A percentile compares a stretch with the other conserved stretches of the same genome.
Conservation (phyloP, 1,139 yeast species). For the Blastobotrys ciferrii region DNA sequence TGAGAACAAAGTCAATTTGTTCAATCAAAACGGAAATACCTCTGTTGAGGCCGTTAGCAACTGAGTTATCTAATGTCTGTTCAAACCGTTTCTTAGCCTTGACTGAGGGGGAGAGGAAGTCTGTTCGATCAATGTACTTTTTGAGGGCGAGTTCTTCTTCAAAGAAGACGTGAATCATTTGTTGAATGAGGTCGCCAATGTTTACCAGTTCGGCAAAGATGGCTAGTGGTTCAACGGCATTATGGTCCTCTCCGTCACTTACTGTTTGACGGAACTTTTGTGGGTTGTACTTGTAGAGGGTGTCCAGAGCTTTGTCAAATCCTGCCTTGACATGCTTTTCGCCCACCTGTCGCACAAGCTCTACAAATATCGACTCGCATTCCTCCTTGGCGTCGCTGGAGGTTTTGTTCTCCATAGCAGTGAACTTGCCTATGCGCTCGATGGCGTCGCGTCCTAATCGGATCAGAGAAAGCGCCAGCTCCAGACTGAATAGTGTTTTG, state of each 20-base stretch:
- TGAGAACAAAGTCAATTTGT: conserved; percentile 60
- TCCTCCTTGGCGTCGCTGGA: conserved; percentile 37
- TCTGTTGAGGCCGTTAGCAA: conserved; percentile 86
- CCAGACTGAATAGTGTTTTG: conserved; percentile 42
- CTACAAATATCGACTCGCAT: conserved; percentile 61
- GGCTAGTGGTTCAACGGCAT: conserved; percentile 71
- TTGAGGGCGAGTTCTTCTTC: conserved; percentile 73
- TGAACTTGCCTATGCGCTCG: conserved; percentile 38
- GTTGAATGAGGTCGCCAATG: conserved; percentile 88
- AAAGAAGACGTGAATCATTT: conserved; percentile 88
- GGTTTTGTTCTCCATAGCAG: conserved; percentile 30
- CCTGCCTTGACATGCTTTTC: conserved; percentile 74
- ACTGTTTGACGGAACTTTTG: conserved; percentile 43
- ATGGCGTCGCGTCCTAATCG: conserved; percentile 40
- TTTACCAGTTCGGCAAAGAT: conserved; percentile 87
- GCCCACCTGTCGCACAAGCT: conserved; percentile 63
- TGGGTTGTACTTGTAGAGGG: conserved; percentile 72
- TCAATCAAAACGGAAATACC: conserved; percentile 86
- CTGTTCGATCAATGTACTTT: conserved; percentile 65
- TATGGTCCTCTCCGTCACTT: conserved; percentile 22
- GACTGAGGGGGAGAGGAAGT: conserved; percentile 75
- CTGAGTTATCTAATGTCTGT: conserved; percentile 75
- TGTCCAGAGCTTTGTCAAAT: conserved; percentile 71
- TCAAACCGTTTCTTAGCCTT: conserved; percentile 82
- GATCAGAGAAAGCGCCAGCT: conserved; percentile 42